Evolutionary conservation across 2,329 filamentous ascomycete genomes (phyloP).

Genomic region (Parastagonospora nodorum): DNA sequence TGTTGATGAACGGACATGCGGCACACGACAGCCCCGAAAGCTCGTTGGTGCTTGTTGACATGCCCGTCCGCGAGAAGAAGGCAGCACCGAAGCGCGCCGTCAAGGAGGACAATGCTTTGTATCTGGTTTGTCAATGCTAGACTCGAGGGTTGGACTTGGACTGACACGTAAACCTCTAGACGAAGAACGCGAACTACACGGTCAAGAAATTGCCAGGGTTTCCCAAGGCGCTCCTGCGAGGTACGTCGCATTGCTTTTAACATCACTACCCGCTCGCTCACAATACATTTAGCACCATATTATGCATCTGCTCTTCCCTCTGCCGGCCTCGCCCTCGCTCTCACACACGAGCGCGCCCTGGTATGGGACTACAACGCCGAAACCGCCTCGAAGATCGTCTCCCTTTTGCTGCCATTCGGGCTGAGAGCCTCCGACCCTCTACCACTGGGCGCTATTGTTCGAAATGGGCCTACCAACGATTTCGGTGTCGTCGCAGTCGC

Average conservation of each 20-base stretch:
- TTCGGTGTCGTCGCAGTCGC: conserved; percentile 87
- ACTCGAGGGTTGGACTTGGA: background rate
- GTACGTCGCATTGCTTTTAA: conserved; percentile 55
- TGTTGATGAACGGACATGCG: conserved; percentile 39
- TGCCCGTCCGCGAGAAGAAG: conserved; percentile 50
- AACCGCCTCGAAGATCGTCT: conserved; percentile 69
- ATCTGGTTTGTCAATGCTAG: conserved; percentile 61
- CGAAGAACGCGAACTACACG: conserved; percentile 81
- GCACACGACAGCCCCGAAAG: conserved; percentile 32
- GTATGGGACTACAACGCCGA: conserved; percentile 83
- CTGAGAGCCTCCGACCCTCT: conserved; percentile 72
- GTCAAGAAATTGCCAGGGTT: conserved; percentile 84
- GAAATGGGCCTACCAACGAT: conserved; percentile 76
- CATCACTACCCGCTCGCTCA: conserved; percentile 18
- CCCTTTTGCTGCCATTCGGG: conserved; percentile 77
- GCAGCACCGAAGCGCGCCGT: conserved; percentile 56
- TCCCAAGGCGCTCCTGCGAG: conserved; percentile 74
- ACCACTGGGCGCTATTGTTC: conserved; percentile 82
- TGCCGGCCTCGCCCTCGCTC: conserved; percentile 73
- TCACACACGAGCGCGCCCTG: conserved; percentile 81
- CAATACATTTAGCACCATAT: conserved; percentile 35
- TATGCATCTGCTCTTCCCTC: conserved; percentile 58
- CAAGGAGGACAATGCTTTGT: conserved; percentile 70
- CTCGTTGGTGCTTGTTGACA: conserved; percentile 41
- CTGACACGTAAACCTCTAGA: conserved; percentile 55